Base-by-base conservation (phyloP, 495 filamentous ascomycete species). In the Talaromyces ruber region DNA sequence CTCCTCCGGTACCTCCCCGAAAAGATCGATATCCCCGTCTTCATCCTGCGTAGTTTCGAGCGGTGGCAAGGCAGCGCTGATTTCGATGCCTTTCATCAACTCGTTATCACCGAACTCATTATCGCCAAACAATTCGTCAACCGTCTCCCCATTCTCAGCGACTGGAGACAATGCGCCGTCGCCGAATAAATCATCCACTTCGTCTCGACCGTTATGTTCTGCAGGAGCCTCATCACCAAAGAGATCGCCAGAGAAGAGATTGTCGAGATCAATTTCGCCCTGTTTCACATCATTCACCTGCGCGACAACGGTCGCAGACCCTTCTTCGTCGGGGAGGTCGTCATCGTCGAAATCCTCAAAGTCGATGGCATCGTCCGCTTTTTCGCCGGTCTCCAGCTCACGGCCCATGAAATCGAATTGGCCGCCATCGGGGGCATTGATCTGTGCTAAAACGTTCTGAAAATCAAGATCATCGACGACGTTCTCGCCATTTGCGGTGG, bases 271-370 rank as follows among this genome's bases (percentile, higher is more conserved):
- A 34, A 69, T 68, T 50, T 74, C 73, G 54, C 70, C 78, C 65
- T 76, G 78, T 8, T 83, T 69, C 43, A 50, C 32, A 6, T 68
- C 50, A 12, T 62, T 65, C 21, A 65, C 66, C 47, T 71, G 61
- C 37, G 39, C 60, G 6, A 62, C 51, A 25, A 64, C 60, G 16
- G 59, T 16, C 24, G 58, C 52, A 24, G 69, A 21, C 7, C 65
- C 71, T 60, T 87, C 85, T 64, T 90, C 87, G 7, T 88, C 86
- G 6, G 86, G 81, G 32, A 89, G 75, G 63, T 90, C 87, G 68
- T 89, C 84, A 63, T 90, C 87, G 30, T 82, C 81, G 47, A 96
- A 88, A 71, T 96, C 93, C 70, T 90, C 93, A 66, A 86, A 99
- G 73, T 99, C 94, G 18, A 88, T 70, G 16, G 89, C 89, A 75